Conservation (phyloP, 768 basidiomycete species). For the Suillus sp. region DNA sequence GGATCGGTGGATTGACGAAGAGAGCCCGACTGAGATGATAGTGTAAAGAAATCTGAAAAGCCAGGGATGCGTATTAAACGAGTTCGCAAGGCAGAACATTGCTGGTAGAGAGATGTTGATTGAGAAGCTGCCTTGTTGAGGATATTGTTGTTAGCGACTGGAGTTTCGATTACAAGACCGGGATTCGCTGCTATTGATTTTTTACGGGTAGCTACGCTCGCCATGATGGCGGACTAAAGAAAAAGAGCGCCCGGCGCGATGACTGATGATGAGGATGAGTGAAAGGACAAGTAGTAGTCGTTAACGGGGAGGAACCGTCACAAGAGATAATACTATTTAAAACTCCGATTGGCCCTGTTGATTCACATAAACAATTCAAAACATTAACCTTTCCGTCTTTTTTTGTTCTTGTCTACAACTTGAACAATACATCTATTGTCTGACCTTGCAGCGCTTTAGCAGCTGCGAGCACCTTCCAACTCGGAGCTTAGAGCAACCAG, state of each 20-base stretch:
- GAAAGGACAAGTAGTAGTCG: conserved; percentile 10
- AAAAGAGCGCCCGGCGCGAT: conserved; percentile 12
- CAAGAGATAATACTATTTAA: conserved; percentile 35
- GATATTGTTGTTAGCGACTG: conserved; percentile 78
- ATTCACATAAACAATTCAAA: conserved; percentile 30
- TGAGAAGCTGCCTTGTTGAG: conserved; percentile 91
- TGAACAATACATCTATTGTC: not conserved
- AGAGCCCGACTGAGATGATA: conserved; percentile 57
- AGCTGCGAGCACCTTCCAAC: not conserved
- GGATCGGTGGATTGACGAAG: conserved; percentile 83
- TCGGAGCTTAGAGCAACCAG: not conserved
- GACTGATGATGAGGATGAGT: not conserved
- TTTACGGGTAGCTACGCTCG: conserved; percentile 68
- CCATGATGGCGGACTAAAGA: conserved; percentile 38
- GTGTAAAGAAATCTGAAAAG: conserved; percentile 69
- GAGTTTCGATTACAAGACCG: conserved; percentile 70
- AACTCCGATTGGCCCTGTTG: conserved; percentile 33
- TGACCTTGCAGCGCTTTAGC: not conserved
- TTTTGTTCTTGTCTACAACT: conserved; percentile 7
- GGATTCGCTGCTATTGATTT: conserved; percentile 72
- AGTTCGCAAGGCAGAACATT: conserved; percentile 77
- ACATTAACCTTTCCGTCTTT: conserved; percentile 12
- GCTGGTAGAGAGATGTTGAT: conserved; percentile 88
- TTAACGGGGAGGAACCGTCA: conserved; percentile 13
- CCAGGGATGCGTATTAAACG: conserved; percentile 78